Conservation (phyloP, 768 basidiomycete genomes). For the Suillus discolor region DNA sequence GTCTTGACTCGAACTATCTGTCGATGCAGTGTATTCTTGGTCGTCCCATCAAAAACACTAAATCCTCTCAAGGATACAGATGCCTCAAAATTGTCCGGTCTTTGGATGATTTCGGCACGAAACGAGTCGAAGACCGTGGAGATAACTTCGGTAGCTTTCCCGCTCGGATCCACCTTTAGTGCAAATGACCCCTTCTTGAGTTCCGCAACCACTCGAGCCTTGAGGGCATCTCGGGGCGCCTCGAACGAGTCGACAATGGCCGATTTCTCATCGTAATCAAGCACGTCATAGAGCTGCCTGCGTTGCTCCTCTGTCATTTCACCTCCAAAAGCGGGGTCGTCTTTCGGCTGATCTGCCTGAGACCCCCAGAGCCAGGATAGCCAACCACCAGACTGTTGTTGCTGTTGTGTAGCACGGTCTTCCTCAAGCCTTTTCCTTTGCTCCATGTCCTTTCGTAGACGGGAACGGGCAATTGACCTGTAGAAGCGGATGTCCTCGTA, state of each 20-base stretch:
- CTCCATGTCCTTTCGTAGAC: slow-evolving; percentile 82
- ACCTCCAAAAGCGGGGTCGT: slow-evolving; percentile 61
- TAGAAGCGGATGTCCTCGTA: slow-evolving; percentile 98
- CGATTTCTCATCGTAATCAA: slow-evolving; percentile 90
- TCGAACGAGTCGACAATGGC: slow-evolving; percentile 71
- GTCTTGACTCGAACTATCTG: slow-evolving; percentile 90
- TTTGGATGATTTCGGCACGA: slow-evolving; percentile 79
- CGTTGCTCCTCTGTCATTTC: slow-evolving; percentile 89
- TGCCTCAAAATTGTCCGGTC: slow-evolving; percentile 85
- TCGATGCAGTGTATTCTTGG: slow-evolving; percentile 72
- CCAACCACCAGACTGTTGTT: slow-evolving; percentile 58
- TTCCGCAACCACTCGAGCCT: slow-evolving; percentile 71
- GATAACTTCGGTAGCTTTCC: slow-evolving; percentile 66
- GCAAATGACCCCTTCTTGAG: slow-evolving; percentile 89
- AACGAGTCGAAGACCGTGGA: slow-evolving; percentile 88
- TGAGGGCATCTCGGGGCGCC: slow-evolving; percentile 77
- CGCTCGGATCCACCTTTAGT: slow-evolving; percentile 75
- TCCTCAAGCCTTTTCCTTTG: slow-evolving; percentile 67
- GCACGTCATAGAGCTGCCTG: slow-evolving; percentile 83
- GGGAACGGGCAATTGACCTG: slow-evolving; percentile 89
- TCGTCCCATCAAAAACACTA: slow-evolving; percentile 91
- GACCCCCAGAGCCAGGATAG: slow-evolving; percentile 82
- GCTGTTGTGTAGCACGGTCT: slow-evolving; percentile 58
- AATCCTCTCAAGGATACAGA: slow-evolving; percentile 85
- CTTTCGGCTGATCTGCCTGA: slow-evolving; percentile 37